phyloP scores from a whole-genome alignment of 2,329 filamentous ascomycete species.

The Colletotrichum salicis region DNA sequence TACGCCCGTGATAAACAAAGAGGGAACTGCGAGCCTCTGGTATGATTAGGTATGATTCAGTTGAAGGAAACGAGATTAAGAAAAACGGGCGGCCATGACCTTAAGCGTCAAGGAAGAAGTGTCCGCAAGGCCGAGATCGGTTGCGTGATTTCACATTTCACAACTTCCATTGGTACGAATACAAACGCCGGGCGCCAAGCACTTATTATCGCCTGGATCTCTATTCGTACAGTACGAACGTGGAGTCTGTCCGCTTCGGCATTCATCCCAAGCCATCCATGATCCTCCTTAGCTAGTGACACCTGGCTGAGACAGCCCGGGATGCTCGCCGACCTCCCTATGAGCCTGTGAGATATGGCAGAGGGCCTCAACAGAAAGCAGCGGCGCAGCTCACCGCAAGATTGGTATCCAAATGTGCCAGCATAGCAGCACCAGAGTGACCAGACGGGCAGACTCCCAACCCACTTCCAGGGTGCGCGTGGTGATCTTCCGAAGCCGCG shows the following conservation, averaged over 20 bases:
- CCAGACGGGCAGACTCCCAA: not conserved
- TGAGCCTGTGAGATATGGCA: not conserved
- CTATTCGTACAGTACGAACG: not conserved
- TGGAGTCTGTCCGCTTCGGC: not conserved
- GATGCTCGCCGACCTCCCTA: constrained; percentile 11
- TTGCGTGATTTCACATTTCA: constrained; percentile 25
- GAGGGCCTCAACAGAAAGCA: not conserved
- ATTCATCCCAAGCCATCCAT: not conserved
- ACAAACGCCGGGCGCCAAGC: not conserved
- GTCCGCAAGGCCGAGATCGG: constrained; percentile 21
- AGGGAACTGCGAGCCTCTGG: not conserved
- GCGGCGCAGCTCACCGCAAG: constrained; percentile 21
- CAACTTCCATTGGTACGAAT: not conserved
- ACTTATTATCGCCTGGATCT: not conserved
- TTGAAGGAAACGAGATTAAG: constrained; percentile 20
- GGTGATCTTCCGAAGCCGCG: constrained; percentile 23
- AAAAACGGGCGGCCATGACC: not conserved
- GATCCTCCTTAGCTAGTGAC: not conserved
- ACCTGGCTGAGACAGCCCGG: constrained; percentile 19
- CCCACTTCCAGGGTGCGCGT: constrained; percentile 27
- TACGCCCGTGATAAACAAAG: not conserved
- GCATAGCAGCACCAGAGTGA: not conserved
- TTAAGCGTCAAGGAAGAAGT: constrained; percentile 4
- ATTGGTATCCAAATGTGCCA: constrained; percentile 5
- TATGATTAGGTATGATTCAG: constrained; percentile 19